phyloP scores from a whole-genome alignment of 2,329 filamentous ascomycete genomes.

The Cladosporium cucumerinum region DNA sequence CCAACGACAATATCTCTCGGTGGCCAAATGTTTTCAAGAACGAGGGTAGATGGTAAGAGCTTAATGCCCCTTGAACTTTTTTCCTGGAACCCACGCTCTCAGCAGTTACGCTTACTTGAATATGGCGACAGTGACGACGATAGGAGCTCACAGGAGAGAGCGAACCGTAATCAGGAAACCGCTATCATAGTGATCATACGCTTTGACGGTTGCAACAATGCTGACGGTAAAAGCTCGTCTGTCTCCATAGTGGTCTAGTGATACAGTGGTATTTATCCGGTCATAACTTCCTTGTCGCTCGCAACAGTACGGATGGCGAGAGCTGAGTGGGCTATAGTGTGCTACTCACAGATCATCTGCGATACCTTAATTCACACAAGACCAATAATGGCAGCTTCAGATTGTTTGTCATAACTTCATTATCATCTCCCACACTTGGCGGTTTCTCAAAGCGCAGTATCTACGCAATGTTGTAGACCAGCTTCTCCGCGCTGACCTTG shows the following conservation, averaged over 20 bases:
- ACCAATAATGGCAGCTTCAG: neutral
- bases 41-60: neutral
- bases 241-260: neutral
- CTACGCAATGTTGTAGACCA: slow-evolving; percentile 38
- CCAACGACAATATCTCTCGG: neutral
- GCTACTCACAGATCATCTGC: neutral
- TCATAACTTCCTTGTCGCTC: neutral
- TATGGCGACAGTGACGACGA: neutral
- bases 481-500: slow-evolving; percentile 44
- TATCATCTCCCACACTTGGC: neutral
- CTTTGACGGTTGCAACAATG: neutral
- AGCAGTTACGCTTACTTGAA: neutral
- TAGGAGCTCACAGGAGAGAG: neutral
- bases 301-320: neutral
- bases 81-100: neutral
- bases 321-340: neutral
- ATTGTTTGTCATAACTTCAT: neutral
- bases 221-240: neutral
- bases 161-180: neutral
- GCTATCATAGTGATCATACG: neutral
- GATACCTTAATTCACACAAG: neutral
- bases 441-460: neutral
- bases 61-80: neutral
- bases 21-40: neutral
- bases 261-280: neutral